A percentile compares a stretch with the other conserved stretches of the same genome.
phyloP scores from a whole-genome alignment of 129 eudicot genomes.

The Artemisia tridentata region DNA sequence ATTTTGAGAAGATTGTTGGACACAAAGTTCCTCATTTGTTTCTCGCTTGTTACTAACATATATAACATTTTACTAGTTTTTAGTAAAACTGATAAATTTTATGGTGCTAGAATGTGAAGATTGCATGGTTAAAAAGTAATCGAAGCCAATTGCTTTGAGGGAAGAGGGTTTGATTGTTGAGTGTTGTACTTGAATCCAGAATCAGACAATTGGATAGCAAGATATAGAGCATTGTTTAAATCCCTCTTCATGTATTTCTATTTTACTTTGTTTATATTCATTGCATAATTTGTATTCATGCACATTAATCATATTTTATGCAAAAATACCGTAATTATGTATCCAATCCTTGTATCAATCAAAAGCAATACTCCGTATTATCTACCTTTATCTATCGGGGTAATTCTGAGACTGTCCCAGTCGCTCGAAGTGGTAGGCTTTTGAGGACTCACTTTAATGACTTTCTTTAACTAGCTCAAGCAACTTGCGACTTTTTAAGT shows the following conservation, averaged over 20 bases:
- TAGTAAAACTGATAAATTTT: background rate
- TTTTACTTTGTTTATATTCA: background rate
- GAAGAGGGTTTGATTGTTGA: background rate
- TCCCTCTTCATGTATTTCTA: slow-evolving; percentile 6
- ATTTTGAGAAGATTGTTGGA: too few relatives aligned
- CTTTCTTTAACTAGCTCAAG: too few relatives aligned
- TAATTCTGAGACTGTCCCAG: too few relatives aligned
- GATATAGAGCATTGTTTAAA: slow-evolving; percentile 1
- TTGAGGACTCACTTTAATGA: too few relatives aligned
- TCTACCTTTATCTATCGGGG: too few relatives aligned
- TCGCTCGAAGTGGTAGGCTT: too few relatives aligned
- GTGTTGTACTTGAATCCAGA: background rate
- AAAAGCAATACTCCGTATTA: too few relatives aligned
- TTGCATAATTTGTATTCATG: background rate
- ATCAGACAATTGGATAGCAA: background rate
- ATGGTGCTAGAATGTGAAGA: background rate
- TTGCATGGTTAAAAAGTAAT: background rate
- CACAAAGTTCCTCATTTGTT: too few relatives aligned
- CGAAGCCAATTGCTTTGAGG: background rate
- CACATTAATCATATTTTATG: background rate
- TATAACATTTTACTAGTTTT: background rate
- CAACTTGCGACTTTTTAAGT: too few relatives aligned
- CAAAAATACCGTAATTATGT: too few relatives aligned
- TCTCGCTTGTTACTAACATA: too few relatives aligned
- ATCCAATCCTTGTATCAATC: too few relatives aligned